Evolutionary conservation across 164 flowering plant species (phyloP).

Genomic region (Dillenia turbinata): DNA sequence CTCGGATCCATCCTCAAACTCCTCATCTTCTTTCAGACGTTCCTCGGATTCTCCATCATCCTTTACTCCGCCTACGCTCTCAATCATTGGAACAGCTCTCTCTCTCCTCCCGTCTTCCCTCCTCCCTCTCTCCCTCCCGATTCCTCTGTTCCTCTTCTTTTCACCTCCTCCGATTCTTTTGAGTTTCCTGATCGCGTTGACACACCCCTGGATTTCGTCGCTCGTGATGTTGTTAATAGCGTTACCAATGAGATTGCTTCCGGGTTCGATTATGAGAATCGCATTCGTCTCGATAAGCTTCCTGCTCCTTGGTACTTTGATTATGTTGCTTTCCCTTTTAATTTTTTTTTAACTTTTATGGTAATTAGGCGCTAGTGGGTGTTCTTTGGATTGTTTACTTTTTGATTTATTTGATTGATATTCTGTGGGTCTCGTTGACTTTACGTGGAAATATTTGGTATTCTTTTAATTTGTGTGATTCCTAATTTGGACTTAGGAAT

Average conservation of each 20-base stretch:
- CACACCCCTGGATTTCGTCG: constrained; percentile 16
- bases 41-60: constrained; percentile 57
- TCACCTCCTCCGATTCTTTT: constrained; percentile 7
- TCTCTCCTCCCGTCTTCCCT: constrained; percentile 21
- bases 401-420: no score
- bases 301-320: constrained; percentile 65
- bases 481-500: no score
- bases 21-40: constrained; percentile 64
- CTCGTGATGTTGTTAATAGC: background rate
- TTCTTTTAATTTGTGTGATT: no score
- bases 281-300: constrained; percentile 22
- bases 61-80: constrained; percentile 70
- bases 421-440: no score
- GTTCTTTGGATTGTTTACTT: no score
- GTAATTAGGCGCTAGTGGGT: no score
- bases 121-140: constrained; percentile 33
- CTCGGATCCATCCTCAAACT: constrained; percentile 53
- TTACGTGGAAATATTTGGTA: no score
- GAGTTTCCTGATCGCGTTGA: constrained; percentile 5
- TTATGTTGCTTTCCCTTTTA: no score
- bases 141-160: constrained; percentile 7
- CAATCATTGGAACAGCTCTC: constrained; percentile 50
- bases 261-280: constrained; percentile 25
- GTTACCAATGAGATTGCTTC: constrained; percentile 16
- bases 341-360: no score